Evolutionary conservation across 805 yeast species (phyloP).

Genomic region (Schizosaccharomyces cryophilus): DNA sequence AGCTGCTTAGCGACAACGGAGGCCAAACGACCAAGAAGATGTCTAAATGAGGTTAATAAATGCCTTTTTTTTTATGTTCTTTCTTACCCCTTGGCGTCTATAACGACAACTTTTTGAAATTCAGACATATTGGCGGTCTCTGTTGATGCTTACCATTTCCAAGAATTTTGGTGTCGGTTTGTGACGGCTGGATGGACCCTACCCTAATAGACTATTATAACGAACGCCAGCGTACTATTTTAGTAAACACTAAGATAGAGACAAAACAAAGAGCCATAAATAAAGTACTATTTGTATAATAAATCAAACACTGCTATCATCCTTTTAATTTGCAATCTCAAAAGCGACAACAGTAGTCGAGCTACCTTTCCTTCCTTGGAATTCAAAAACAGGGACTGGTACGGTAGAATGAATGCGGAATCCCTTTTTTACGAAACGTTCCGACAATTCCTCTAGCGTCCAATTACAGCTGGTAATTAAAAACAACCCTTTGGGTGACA

Average conservation of each 20-base stretch:
- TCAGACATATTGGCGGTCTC: constrained; percentile 1
- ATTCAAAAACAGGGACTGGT: background rate
- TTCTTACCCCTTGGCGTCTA: constrained; percentile 3
- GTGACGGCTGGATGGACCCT: background rate
- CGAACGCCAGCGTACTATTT: no score
- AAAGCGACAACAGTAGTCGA: background rate
- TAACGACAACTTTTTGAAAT: background rate
- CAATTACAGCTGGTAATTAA: constrained; percentile 83
- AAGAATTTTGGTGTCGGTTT: background rate
- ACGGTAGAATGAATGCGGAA: background rate
- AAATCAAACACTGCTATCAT: no score
- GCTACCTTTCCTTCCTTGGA: background rate
- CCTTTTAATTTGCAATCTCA: background rate
- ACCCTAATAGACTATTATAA: background rate
- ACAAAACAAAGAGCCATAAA: no score
- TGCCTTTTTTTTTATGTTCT: background rate
- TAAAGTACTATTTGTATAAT: no score
- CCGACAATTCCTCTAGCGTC: constrained; percentile 48
- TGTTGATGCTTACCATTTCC: background rate
- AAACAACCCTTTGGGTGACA: constrained; percentile 34
- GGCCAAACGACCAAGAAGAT: constrained; percentile 98
- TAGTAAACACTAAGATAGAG: no score
- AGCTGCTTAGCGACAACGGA: constrained; percentile 95
- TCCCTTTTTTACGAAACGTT: background rate
- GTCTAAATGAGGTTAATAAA: constrained; percentile 51